Base-by-base conservation (phyloP, 768 basidiomycete species). In the Pleurotus citrinopileatus region DNA sequence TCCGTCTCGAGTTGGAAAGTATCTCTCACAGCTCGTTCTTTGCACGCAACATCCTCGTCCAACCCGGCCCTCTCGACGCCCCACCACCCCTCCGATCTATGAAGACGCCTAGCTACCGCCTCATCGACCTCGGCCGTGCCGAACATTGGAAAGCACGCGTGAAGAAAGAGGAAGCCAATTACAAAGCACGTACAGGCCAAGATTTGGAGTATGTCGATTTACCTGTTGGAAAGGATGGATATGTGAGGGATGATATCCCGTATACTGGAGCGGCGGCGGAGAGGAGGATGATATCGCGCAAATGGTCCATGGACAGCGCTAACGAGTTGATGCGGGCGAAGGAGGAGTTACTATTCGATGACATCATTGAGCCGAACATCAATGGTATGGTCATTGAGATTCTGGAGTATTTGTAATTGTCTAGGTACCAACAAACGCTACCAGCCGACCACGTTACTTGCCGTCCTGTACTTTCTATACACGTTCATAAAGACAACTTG, bases 41-140 rank as follows among this genome's bases (percentile, higher is more conserved):
- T 53, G 51, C 60, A 4, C 73, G 75, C 23, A 82, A 82, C 59
- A 66, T 79, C 42, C 61, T 80, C 25, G 60, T 70, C 15, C 78
- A 81, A 51, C 60, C 59, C 0, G 78, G 78, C 2, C 74, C 73
- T 17, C 67, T 77, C 40, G 66, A 66, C 8, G 55, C 57, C 17
- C 65, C 67, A 3, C 69, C 64, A 0, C 20, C n/a, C 9, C 25
- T 57, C 42, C 70, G 75, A 10, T 66, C 68, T 10, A 7, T 57
- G 28, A 15, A 53, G 4, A 32, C 54, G 2, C 71, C 72, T 7
- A 71, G 68, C 47, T 81, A 78, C 59, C 72, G 80, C 23, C 51
- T 81, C 56, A 79, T 82, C 52, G 80, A 82, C 59, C 80, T 80
- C 36, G 80, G 80, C 10, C 69, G 79, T 4, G 54, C 56, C 4